These are phyloP conservation scores for Nannochloropsis granulata DNA, from an alignment of 108 stramenopile species.

Conservation along the genomic window DNA sequence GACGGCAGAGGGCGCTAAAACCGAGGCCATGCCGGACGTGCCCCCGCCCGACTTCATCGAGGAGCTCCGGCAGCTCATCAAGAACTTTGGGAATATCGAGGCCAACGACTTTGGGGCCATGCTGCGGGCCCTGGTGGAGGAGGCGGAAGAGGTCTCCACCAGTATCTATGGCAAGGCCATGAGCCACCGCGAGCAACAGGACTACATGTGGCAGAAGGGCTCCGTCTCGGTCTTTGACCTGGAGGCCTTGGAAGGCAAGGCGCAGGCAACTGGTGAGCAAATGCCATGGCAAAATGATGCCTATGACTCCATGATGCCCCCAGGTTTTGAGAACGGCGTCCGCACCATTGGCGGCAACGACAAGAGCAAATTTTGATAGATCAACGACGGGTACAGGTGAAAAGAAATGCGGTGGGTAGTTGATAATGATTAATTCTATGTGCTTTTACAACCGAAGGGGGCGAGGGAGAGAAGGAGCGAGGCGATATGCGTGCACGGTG, in stretches of 20 bases:
- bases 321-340: background rate
- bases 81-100: background rate
- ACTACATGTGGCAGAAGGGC: background rate
- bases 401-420: too few species aligned
- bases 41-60: background rate
- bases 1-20: background rate
- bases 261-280: background rate
- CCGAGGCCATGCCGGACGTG: background rate
- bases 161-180: background rate
- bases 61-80: background rate
- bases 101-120: background rate
- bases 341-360: background rate
- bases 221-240: background rate
- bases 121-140: background rate
- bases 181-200: background rate
- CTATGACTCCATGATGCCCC: background rate
- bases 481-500: too few species aligned
- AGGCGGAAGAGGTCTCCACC: background rate
- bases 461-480: too few species aligned
- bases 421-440: too few species aligned
- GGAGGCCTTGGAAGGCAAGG: background rate
- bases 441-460: too few species aligned
- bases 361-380: background rate
- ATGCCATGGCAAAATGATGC: background rate
- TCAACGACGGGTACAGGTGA: too few species aligned